Evolutionary conservation across 768 basidiomycete genomes (phyloP), one percentile per base, ranked within the genome.

Genomic region (Gloeostereum incarnatum): DNA sequence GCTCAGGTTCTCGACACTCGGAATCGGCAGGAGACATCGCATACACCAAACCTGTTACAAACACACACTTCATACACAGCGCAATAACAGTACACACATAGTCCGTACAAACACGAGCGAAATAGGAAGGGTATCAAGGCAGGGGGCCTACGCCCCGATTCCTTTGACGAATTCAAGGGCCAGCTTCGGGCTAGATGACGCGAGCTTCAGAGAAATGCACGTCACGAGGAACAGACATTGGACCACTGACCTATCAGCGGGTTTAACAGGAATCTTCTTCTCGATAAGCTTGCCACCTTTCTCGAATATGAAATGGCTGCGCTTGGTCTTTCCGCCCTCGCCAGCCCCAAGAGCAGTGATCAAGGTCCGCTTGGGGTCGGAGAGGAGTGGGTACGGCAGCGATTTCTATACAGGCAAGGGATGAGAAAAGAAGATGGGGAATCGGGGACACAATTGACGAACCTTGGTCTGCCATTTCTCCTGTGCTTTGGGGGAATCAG

Each of bases 251-350:
- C 89, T 94, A 40, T 93, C 87, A 0, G 55, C 79, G 2, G 92
- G 87, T 52, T 90, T 85, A 35, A 94, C 91, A 1, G 89, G 88
- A 11, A 88, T 62, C 52, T 78, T 79, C 63, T 78, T 87, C 11
- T 93, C 82, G 3, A 94, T 60, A 30, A 98, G 66, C 57, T 88
- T 88, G 33, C 21, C 93, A 5, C 89, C 91, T 57, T 87, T 85
- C 48, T 78, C 86, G 49, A 97, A 94, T 48, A 97, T 75, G 58
- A 94, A 96, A 58, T 94, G 91, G 46, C 87, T 91, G 10, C 93
- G 77, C 62, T 87, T 88, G 37, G 88, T 89, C 64, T 77, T 86
- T 24, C 81, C 85, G 6, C 80, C 79, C 24, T 74, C 75, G 0
- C 71, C 80, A 10, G 88, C 88, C 11, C 92, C 93, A 19, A 98